Percentiles rank a stretch among this genome's conserved stretches.
phyloP scores from a whole-genome alignment of 2,329 filamentous ascomycete species.

The Daldinia sp. region DNA sequence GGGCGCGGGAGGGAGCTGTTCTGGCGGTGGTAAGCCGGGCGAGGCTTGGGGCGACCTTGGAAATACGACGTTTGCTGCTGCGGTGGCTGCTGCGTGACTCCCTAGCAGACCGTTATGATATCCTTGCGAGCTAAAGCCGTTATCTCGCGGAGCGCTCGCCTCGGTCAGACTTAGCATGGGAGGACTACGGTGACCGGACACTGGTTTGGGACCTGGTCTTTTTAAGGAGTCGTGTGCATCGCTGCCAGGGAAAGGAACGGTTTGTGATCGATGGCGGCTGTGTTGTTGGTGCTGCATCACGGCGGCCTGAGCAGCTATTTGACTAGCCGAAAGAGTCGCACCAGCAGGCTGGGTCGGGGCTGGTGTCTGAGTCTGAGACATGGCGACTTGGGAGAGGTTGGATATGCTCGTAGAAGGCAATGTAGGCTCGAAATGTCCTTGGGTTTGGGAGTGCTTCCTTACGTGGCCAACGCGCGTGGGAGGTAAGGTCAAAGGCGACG shows the following conservation, averaged over 20 bases:
- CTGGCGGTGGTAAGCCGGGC: constrained; percentile 52
- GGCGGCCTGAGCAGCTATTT: constrained; percentile 82
- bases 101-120: constrained; percentile 70
- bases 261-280: constrained; percentile 75
- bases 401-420: constrained; percentile 69
- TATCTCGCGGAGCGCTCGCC: constrained; percentile 68
- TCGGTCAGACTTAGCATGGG: constrained; percentile 71
- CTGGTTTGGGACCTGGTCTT: constrained; percentile 47
- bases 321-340: constrained; percentile 69
- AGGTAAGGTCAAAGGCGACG: constrained; percentile 55
- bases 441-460: constrained; percentile 74
- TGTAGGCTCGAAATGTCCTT: constrained; percentile 79
- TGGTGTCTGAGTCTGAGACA: constrained; percentile 50
- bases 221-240: constrained; percentile 55
- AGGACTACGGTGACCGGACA: constrained; percentile 63
- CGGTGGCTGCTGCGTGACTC: constrained; percentile 69
- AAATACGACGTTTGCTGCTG: constrained; percentile 78
- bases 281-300: constrained; percentile 67
- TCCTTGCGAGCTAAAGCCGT: constrained; percentile 57
- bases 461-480: constrained; percentile 48
- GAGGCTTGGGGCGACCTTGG: constrained; percentile 68
- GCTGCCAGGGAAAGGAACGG: constrained; percentile 66
- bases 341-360: constrained; percentile 10
- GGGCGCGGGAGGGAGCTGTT: constrained; percentile 44
- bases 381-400: constrained; percentile 60